Base-by-base conservation (phyloP, 768 basidiomycete genomes). In the Suillus subluteus region DNA sequence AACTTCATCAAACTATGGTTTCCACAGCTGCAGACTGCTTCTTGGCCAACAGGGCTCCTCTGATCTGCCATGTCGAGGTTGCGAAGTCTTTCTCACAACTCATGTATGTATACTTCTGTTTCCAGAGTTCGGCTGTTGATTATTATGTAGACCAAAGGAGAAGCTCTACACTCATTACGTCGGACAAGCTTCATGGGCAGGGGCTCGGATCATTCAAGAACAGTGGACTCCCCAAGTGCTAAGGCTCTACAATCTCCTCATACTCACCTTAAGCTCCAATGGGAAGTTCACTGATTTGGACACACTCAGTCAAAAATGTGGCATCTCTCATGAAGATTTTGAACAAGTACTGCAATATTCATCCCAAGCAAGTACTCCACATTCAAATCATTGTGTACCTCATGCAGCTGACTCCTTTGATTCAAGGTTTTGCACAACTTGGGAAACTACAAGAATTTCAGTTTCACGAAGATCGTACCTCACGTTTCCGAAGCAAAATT, bases 401-500 rank as follows among this genome's bases (percentile, higher is more conserved):
- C 44, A 30, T 58, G 23, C 30, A 40, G 32, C 55, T 30, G 12
- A 46, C 58, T 65, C 7, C 40, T 38, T 41, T 37, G n/a, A n/a
- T n/a, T n/a, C 15, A 37, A 81, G 82, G 78, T 79, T 35, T 65
- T 85, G 66, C 81, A 80, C 68, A 83, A 83, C 65, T 67, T 84
- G 41, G 83, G 70, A 30, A 95, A 95, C 78, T 94, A 88, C 79
- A 92, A 87, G 74, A 85, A 83, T 3, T 96, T 96, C 68, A 95
- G 94, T 1, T 91, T 91, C 73, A 92, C 91, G 52, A 96, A 96
- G 80, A 91, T 96, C 70, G 74, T 94, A 58, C 94, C 95, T 26
- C 89, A 94, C 26, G 71, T 92, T 56, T 71, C 86, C 2, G 72
- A 82, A 30, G 82, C 80, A 18, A 88, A 86, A 70, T 94, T 96